Percentiles rank a stretch among this genome's conserved stretches.
phyloP scores from a whole-genome alignment of 1,284 basidiomycete genomes.

The Rhodotorula sp. region DNA sequence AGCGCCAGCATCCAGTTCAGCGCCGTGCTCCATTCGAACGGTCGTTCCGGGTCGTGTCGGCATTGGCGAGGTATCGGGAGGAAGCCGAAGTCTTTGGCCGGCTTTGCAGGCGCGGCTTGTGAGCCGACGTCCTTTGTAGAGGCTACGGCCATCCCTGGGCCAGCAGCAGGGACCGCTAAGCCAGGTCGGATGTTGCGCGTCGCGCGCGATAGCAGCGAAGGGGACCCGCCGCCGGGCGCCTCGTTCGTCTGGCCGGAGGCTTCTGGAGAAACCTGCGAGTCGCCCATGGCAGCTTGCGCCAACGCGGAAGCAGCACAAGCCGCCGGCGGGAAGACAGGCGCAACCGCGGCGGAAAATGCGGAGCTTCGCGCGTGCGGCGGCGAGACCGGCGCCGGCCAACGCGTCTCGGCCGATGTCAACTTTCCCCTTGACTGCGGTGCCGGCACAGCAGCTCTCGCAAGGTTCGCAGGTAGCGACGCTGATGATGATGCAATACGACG shows the following conservation, averaged over 20 bases:
- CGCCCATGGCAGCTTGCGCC: constrained; percentile 1
- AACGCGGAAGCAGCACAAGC: background rate
- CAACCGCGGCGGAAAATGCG: background rate
- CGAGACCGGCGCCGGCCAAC: no score
- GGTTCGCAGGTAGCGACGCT: no score
- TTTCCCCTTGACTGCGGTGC: no score
- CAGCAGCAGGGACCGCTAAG: no score
- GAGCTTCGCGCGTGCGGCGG: background rate
- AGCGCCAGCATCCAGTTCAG: constrained; percentile 67
- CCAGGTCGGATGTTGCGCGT: no score
- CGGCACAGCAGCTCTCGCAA: no score
- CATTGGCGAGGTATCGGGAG: constrained; percentile 66
- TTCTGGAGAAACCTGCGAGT: constrained; percentile 1
- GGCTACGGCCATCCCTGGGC: no score
- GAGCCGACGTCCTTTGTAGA: no score
- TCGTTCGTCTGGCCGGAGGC: background rate
- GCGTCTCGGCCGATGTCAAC: background rate
- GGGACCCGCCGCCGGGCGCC: no score
- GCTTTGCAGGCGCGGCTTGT: no score
- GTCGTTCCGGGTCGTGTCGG: constrained; percentile 61
- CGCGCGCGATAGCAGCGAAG: no score
- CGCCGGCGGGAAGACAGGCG: background rate
- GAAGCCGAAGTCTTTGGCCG: constrained; percentile 59
- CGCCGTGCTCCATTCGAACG: constrained; percentile 62
- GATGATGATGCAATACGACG: background rate